These are phyloP conservation scores for Yamadazyma sp. DNA, from an alignment of 1,139 yeast genomes.

Conservation along the genomic window DNA sequence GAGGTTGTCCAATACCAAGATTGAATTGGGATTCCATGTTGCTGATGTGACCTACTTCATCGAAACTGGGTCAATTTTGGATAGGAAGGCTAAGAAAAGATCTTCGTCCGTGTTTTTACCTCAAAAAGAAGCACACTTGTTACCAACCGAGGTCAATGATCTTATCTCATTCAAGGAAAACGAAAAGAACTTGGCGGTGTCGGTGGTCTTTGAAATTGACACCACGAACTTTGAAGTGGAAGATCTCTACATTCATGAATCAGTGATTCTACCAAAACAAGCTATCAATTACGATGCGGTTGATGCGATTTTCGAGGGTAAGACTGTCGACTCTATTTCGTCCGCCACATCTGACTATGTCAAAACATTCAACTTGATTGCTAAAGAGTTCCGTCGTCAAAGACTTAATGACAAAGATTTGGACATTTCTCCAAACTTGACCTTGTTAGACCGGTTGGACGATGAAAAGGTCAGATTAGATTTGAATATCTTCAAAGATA, in stretches of 20 bases:
- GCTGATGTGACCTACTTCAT: conserved; percentile 75
- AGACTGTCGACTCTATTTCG: conserved; percentile 33
- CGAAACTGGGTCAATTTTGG: conserved; percentile 71
- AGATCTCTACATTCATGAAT: conserved; percentile 76
- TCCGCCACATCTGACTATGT: conserved; percentile 69
- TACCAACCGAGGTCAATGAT: conserved; percentile 66
- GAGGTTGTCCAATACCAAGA: conserved; percentile 53
- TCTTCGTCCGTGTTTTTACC: conserved; percentile 88
- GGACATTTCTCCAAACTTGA: conserved; percentile 55
- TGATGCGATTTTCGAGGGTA: conserved; percentile 46
- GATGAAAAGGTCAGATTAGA: conserved; percentile 76
- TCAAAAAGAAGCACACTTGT: conserved; percentile 68
- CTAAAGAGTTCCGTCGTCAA: conserved; percentile 72
- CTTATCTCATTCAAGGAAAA: conserved; percentile 63
- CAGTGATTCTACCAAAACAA: conserved; percentile 63
- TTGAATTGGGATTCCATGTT: conserved; percentile 78
- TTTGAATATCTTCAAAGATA: conserved; percentile 70
- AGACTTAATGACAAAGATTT: conserved; percentile 56
- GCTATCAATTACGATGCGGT: conserved; percentile 52
- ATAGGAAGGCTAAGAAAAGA: conserved; percentile 87
- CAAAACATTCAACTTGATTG: conserved; percentile 61
- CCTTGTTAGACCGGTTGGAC: conserved; percentile 77
- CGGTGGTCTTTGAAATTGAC: conserved; percentile 81
- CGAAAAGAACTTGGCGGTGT: conserved; percentile 65
- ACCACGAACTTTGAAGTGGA: conserved; percentile 71